Evolutionary conservation across 2,329 filamentous ascomycete species (phyloP).

Genomic region (Phaeophleospora eucalypticola): DNA sequence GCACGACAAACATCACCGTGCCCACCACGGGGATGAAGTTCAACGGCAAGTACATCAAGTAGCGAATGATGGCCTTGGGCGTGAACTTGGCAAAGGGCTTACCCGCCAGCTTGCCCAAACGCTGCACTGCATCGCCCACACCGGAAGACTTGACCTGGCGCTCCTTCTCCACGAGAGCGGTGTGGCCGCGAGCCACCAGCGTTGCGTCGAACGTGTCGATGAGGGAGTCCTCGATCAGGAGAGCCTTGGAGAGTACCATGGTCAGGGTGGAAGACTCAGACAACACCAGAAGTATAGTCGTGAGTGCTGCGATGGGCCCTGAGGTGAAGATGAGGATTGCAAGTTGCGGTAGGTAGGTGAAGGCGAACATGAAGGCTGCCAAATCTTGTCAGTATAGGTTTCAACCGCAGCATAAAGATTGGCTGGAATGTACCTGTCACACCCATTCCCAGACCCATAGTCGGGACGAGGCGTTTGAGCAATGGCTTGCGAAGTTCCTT

Average conservation of each 20-base stretch:
- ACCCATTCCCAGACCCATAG: conserved; percentile 64
- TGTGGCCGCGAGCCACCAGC: conserved; percentile 52
- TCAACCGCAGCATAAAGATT: conserved; percentile 17
- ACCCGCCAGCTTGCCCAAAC: conserved; percentile 55
- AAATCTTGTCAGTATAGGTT: conserved; percentile 5
- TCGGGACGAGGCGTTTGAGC: conserved; percentile 54
- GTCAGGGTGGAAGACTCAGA: conserved; percentile 49
- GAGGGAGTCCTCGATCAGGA: conserved; percentile 75
- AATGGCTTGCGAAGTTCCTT: conserved; percentile 58
- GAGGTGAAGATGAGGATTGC: conserved; percentile 79
- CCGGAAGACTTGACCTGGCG: conserved; percentile 61
- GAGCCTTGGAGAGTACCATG: conserved; percentile 59
- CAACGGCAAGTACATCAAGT: conserved; percentile 80
- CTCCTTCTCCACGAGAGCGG: conserved; percentile 66
- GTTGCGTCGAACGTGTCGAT: conserved; percentile 84
- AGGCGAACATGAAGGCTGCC: conserved; percentile 69
- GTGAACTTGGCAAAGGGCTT: conserved; percentile 53
- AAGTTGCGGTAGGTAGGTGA: conserved; percentile 82
- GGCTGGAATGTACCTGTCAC: conserved; percentile 51
- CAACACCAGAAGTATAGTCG: conserved; percentile 63
- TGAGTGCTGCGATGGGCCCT: conserved; percentile 73
- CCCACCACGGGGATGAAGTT: conserved; percentile 92
- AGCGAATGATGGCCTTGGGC: conserved; percentile 63
- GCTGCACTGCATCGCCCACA: conserved; percentile 49
- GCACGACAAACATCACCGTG: conserved; percentile 70